A percentile compares a stretch with the other conserved stretches of the same genome.
These are phyloP conservation scores for Lasiodiplodia citricola DNA, from an alignment of 2,329 filamentous ascomycete genomes.

Conservation along the genomic window DNA sequence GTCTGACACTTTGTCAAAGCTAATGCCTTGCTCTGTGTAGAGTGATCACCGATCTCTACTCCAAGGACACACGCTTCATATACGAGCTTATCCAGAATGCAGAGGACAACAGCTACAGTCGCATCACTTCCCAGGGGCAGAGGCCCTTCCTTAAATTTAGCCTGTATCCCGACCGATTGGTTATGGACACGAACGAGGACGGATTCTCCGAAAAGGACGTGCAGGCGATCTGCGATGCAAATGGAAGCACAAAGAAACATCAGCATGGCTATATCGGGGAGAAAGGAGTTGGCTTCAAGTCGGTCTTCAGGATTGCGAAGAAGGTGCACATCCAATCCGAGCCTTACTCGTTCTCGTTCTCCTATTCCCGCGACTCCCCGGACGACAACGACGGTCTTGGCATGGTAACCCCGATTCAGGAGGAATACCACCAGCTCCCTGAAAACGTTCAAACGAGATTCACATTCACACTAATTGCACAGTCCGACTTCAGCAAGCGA, in stretches of 20 bases:
- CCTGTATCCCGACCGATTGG: constrained; percentile 38
- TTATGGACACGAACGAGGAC: constrained; percentile 54
- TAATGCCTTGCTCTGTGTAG: constrained; percentile 20
- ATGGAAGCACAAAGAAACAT: constrained; percentile 43
- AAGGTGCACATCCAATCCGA: constrained; percentile 49
- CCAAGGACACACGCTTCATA: constrained; percentile 35
- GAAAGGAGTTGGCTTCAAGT: constrained; percentile 47
- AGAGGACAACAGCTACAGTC: constrained; percentile 46
- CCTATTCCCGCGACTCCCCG: constrained; percentile 34
- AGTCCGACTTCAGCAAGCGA: neutral
- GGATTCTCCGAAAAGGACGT: constrained; percentile 46
- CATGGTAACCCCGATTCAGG: constrained; percentile 55
- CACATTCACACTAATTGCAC: constrained; percentile 24
- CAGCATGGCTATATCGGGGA: constrained; percentile 40
- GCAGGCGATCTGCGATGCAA: constrained; percentile 45
- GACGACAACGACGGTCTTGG: constrained; percentile 53
- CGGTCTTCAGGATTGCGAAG: constrained; percentile 40
- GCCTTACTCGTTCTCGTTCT: constrained; percentile 44
- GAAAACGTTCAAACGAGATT: constrained; percentile 31
- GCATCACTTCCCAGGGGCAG: fast-evolving
- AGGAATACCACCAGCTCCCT: constrained; percentile 27
- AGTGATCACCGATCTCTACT: constrained; percentile 34
- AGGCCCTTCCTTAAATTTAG: constrained; percentile 34
- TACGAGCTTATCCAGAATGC: constrained; percentile 50
- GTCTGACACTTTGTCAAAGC: neutral